Evolutionary conservation across 345 rosid species (phyloP).

Genomic region (Xanthoceras sorbifolium): DNA sequence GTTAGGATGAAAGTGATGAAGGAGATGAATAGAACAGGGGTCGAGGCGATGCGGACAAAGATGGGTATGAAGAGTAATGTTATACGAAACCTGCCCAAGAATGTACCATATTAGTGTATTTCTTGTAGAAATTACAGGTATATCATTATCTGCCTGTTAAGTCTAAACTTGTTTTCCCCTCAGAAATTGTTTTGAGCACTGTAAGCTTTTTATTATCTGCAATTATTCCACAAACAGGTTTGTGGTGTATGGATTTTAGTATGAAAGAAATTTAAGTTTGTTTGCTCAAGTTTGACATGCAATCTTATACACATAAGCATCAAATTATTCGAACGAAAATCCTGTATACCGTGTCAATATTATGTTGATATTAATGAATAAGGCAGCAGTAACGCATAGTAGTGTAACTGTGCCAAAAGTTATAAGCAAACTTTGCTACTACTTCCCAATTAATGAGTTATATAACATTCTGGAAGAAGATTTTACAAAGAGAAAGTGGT

Average conservation of each 20-base stretch:
- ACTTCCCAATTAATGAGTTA: background rate
- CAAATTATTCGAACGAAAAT: too few relatives aligned
- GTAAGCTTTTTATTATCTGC: background rate
- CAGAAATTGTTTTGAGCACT: background rate
- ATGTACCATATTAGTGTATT: conserved; percentile 58
- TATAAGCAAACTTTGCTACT: background rate
- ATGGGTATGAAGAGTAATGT: conserved; percentile 80
- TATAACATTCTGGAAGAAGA: background rate
- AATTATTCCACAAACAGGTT: background rate
- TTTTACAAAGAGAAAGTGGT: conserved; percentile 9
- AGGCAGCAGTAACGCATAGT: background rate
- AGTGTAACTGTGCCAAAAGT: background rate
- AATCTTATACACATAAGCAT: too few relatives aligned
- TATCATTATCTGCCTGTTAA: background rate
- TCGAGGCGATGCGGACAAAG: conserved; percentile 75
- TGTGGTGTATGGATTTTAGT: background rate
- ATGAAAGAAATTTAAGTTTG: background rate
- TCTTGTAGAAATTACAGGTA: background rate
- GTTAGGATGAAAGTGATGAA: conserved; percentile 79
- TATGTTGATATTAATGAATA: too few relatives aligned
- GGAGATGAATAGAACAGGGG: conserved; percentile 62
- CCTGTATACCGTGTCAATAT: too few relatives aligned
- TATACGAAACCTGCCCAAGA: conserved; percentile 82
- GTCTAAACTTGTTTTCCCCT: background rate
- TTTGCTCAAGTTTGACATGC: too few relatives aligned